Conservation (phyloP, 192 early-diverging fungal species). For the Mortierella claussenii region DNA sequence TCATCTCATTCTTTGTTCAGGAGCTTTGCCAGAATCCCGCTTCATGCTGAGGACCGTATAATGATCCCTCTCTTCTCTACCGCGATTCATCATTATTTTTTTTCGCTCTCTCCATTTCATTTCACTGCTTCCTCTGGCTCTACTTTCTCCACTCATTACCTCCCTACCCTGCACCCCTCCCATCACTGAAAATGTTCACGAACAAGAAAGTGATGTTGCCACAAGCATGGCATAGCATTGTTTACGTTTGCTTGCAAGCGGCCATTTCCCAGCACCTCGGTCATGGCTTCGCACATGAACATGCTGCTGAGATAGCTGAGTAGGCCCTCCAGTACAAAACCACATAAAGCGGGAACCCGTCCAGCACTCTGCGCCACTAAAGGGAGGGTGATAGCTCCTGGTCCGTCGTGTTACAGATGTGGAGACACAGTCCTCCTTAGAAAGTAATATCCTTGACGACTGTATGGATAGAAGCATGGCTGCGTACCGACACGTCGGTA, state of each 20-base stretch:
- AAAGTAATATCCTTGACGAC: slow-evolving; percentile 55
- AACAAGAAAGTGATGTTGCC: too few species aligned
- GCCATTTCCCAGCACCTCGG: slow-evolving; percentile 76
- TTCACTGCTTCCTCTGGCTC: too few species aligned
- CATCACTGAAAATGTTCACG: too few species aligned
- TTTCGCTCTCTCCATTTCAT: too few species aligned
- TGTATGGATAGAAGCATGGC: neutral
- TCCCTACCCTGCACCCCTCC: too few species aligned
- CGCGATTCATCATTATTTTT: too few species aligned
- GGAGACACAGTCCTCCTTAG: slow-evolving; percentile 49
- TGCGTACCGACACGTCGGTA: slow-evolving; percentile 2
- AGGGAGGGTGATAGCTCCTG: slow-evolving; percentile 43
- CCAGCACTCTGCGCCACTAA: slow-evolving; percentile 37
- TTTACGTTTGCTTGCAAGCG: slow-evolving; percentile 66
- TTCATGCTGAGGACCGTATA: too few species aligned
- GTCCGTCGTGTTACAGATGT: slow-evolving; percentile 58
- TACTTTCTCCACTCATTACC: too few species aligned
- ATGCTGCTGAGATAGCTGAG: slow-evolving; percentile 69
- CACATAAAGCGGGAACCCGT: slow-evolving; percentile 55
- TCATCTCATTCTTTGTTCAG: too few species aligned
- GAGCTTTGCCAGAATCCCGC: too few species aligned
- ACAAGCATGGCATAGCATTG: neutral
- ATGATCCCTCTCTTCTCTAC: too few species aligned
- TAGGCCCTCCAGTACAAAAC: slow-evolving; percentile 65
- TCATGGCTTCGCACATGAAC: slow-evolving; percentile 77